Conservation (phyloP, 306 rosid genomes). For the Quercus mongolica region DNA sequence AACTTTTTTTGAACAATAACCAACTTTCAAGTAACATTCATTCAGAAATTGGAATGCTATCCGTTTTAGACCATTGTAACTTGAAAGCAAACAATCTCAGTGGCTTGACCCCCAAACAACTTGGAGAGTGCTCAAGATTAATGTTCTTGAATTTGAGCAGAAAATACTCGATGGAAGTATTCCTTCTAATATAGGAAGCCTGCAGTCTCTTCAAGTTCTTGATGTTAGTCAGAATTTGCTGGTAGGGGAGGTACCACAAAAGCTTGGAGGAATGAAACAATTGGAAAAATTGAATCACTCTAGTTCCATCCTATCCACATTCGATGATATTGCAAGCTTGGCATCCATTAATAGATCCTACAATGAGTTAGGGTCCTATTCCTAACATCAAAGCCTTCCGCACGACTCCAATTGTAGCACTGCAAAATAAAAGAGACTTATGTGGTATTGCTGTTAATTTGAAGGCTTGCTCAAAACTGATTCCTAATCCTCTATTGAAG, state of each 20-base stretch:
- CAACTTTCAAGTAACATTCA: not conserved
- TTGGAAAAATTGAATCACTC: constrained; percentile 33
- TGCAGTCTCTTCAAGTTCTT: constrained; percentile 22
- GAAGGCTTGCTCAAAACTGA: not conserved
- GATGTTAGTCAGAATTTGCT: constrained; percentile 42
- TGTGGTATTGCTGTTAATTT: not conserved
- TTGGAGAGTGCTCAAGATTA: not conserved
- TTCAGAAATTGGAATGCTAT: not conserved
- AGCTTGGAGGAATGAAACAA: constrained; percentile 20
- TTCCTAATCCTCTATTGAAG: not conserved
- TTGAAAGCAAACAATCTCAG: not conserved
- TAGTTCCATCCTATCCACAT: not conserved
- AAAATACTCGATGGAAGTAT: not conserved
- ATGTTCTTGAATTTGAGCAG: not conserved
- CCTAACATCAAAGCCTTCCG: not conserved
- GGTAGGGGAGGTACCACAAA: constrained; percentile 22
- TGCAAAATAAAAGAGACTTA: not conserved
- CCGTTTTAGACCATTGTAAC: not conserved
- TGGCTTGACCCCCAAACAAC: not conserved
- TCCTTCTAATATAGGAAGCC: not conserved
- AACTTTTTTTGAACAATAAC: not conserved
- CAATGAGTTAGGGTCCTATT: constrained; percentile 2
- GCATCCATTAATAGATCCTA: not conserved
- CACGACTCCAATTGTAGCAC: not conserved
- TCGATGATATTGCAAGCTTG: not conserved